Base-by-base conservation (phyloP, 257 asterid genomes). In the Nicotiana benthamiana region DNA sequence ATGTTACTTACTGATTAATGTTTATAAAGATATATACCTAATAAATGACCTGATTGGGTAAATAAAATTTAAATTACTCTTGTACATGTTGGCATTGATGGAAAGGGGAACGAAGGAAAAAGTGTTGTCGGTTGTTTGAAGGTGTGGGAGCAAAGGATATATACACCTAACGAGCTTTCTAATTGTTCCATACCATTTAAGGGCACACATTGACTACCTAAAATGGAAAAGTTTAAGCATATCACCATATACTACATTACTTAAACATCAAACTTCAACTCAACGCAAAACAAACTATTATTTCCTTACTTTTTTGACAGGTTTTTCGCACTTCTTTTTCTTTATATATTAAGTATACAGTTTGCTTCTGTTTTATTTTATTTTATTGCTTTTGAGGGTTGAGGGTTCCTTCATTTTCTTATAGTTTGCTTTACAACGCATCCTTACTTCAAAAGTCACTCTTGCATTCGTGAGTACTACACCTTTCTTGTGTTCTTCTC, bases 161-260 rank as follows among this genome's bases (percentile, higher is more conserved):
- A 70, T 70, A 43, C 36, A 70, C 34, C 75, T 79, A 59, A 83
- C 86, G 46, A 62, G 81, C 86, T 87, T 87, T 88, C 80, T 82
- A 85, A 80, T 84, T 82, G 88, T 87, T 85, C 84, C 80, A 84
- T 92, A 86, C 91, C 92, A 82, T 77, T 83, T 83, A 84, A 85
- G 88, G 90, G 60, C 86, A 88, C 84, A 83, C 90, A 87, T 89
- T 86, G 88, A 80, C 83, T 83, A 46, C 96, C 97, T 48, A 85
- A 89, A 90, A 87, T 80, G 87, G 96, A 85, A 89, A 85, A 70
- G 34, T 74, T 74, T 87, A 80, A 70, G 77, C 74, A 67, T 84
- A 80, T 77, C 80, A 27, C 70, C 59, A 63, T 51, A 78, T 83
- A 57, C 9, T 32, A 10, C 54, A 36, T 24, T 72, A 72, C 60